Evolutionary conservation across 2,329 filamentous ascomycete species (phyloP).

Genomic region (Fusarium sp.): DNA sequence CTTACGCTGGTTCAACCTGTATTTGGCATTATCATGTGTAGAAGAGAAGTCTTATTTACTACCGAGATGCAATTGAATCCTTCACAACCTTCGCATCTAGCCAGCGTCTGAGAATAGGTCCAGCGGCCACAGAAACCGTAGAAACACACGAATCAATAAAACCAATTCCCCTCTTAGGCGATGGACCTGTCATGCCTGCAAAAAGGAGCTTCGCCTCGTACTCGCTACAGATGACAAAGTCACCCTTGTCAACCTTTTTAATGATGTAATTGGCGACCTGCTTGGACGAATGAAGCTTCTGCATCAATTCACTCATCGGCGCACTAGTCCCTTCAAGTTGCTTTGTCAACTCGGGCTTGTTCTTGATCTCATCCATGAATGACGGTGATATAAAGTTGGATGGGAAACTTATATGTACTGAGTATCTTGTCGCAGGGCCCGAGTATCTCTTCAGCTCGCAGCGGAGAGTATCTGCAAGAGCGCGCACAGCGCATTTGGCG

Average conservation of each 20-base stretch:
- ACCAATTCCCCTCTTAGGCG: not conserved
- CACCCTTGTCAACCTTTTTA: not conserved
- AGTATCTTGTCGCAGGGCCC: not conserved
- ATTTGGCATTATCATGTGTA: no score
- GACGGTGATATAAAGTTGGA: slow-evolving; percentile 6
- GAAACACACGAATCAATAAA: not conserved
- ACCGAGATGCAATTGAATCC: not conserved
- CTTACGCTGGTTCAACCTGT: no score
- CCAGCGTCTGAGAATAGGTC: not conserved
- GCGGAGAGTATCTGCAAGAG: slow-evolving; percentile 3
- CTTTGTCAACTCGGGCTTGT: slow-evolving; percentile 1
- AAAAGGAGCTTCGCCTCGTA: not conserved
- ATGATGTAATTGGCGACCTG: slow-evolving; percentile 1
- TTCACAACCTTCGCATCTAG: not conserved
- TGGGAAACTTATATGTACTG: slow-evolving; percentile 1
- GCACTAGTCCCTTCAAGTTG: not conserved
- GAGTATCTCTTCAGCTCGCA: slow-evolving; percentile 1
- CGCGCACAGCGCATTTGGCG: slow-evolving; percentile 1
- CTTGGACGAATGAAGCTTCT: slow-evolving; percentile 3
- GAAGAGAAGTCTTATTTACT: not conserved
- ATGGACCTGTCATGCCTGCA: not conserved
- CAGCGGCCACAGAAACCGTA: not conserved
- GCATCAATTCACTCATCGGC: not conserved
- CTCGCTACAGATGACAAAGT: not conserved
- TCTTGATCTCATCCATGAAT: not conserved